These are phyloP conservation scores for Kalanchoe fedtschenkoi DNA, from an alignment of 164 flowering plant genomes.

Conservation along the genomic window DNA sequence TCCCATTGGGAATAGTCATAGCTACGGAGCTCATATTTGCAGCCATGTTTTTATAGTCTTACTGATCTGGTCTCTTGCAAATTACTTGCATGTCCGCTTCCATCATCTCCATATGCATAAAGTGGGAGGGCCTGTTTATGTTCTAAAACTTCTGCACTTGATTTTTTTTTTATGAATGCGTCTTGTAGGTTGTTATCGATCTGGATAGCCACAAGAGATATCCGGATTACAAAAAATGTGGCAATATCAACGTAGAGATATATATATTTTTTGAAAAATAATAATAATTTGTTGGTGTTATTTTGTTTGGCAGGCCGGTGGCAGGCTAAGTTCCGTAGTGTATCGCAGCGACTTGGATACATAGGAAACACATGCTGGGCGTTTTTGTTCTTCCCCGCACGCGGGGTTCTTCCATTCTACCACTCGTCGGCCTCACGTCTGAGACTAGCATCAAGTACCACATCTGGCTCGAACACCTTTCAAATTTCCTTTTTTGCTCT, in stretches of 20 bases:
- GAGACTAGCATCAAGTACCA: conserved; percentile 50
- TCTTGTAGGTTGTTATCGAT: no score
- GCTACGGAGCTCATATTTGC: conserved; percentile 25
- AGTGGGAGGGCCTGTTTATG: background rate
- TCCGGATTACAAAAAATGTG: no score
- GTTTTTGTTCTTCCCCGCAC: conserved; percentile 60
- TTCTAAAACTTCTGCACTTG: no score
- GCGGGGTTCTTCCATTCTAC: conserved; percentile 36
- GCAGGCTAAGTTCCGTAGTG: conserved; percentile 33
- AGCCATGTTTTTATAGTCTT: conserved; percentile 37
- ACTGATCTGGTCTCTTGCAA: conserved; percentile 45
- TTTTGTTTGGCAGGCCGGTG: conserved; percentile 39
- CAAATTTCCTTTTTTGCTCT: conserved; percentile 20
- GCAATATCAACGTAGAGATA: no score
- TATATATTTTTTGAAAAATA: no score
- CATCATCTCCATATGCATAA: conserved; percentile 21
- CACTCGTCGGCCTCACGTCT: conserved; percentile 36
- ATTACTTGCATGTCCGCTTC: conserved; percentile 28
- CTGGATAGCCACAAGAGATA: no score
- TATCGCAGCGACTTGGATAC: conserved; percentile 33
- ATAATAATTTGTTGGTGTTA: no score
- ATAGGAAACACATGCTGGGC: conserved; percentile 45
- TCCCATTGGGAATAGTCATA: conserved; percentile 35
- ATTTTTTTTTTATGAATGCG: no score
- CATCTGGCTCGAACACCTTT: conserved; percentile 43